Evolutionary conservation across 2,329 filamentous ascomycete species (phyloP).

Genomic region (Metarhizium sp.): DNA sequence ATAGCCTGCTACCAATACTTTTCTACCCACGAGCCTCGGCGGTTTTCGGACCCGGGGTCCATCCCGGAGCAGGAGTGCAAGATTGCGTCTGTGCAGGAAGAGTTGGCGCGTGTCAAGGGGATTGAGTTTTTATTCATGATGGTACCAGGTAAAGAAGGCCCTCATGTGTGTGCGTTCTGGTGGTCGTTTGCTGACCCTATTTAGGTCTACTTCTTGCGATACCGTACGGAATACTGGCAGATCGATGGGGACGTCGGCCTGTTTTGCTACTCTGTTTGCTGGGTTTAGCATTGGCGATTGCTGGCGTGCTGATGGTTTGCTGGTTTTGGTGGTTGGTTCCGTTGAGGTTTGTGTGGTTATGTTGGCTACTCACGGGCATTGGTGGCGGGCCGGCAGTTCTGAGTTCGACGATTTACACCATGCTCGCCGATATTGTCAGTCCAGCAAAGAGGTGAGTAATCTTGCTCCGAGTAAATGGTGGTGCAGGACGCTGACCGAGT

Average conservation of each 20-base stretch:
- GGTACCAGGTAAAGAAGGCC: not conserved
- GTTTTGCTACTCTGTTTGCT: slow-evolving; percentile 1
- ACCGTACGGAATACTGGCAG: slow-evolving; percentile 1
- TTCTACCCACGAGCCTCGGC: not conserved
- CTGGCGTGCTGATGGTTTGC: not conserved
- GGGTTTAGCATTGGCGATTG: not conserved
- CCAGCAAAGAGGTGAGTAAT: not conserved
- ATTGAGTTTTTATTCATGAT: slow-evolving; percentile 1
- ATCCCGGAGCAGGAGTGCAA: slow-evolving; percentile 1
- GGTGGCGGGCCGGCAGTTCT: not conserved
- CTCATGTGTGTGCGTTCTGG: not conserved
- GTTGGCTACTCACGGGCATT: slow-evolving; percentile 1
- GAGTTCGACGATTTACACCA: slow-evolving; percentile 1
- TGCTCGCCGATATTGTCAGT: not conserved
- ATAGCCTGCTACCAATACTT: slow-evolving; percentile 4
- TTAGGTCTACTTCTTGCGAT: slow-evolving; percentile 2
- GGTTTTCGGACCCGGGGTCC: not conserved
- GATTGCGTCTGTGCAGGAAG: not conserved
- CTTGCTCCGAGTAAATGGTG: not conserved
- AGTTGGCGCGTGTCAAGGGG: slow-evolving; percentile 1
- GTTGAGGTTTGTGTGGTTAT: not conserved
- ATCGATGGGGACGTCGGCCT: not conserved
- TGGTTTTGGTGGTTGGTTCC: slow-evolving; percentile 3
- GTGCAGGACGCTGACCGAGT: not conserved
- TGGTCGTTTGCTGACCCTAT: not conserved